These are phyloP conservation scores for Nidularia pulvinata DNA, from an alignment of 768 basidiomycete genomes.

Conservation along the genomic window DNA sequence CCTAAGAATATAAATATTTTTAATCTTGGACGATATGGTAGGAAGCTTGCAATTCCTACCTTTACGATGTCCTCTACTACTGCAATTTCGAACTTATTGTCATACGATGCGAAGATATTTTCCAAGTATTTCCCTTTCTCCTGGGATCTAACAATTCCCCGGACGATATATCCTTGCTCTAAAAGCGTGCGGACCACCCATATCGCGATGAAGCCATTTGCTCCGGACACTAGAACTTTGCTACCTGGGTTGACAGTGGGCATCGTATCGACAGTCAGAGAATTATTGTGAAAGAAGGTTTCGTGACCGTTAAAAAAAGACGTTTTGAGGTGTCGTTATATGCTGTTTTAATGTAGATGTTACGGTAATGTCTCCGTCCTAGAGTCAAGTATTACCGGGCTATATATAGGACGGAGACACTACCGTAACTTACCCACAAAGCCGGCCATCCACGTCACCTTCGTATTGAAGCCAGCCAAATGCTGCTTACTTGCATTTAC, in stretches of 20 bases:
- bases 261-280: too few relatives aligned
- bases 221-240: slow-evolving; percentile 47
- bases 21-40: neutral
- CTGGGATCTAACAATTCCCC: slow-evolving; percentile 62
- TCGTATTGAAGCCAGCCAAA: too few relatives aligned
- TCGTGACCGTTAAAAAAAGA: too few relatives aligned
- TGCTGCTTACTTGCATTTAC: too few relatives aligned
- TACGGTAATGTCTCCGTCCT: too few relatives aligned
- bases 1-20: slow-evolving; percentile 23
- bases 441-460: too few relatives aligned
- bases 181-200: slow-evolving; percentile 55
- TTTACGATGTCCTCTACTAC: slow-evolving; percentile 64
- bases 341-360: too few relatives aligned
- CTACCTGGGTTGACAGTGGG: slow-evolving; percentile 12
- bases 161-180: slow-evolving; percentile 56
- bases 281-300: too few relatives aligned
- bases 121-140: slow-evolving; percentile 55
- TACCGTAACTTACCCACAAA: too few relatives aligned
- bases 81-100: slow-evolving; percentile 54
- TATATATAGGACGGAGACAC: too few relatives aligned
- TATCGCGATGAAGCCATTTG: slow-evolving; percentile 51
- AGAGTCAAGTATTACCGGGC: too few relatives aligned
- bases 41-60: slow-evolving; percentile 11
- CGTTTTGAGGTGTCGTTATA: too few relatives aligned
- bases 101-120: slow-evolving; percentile 45